Conservation (phyloP, 495 filamentous ascomycete genomes). For the Acidomyces sp. region DNA sequence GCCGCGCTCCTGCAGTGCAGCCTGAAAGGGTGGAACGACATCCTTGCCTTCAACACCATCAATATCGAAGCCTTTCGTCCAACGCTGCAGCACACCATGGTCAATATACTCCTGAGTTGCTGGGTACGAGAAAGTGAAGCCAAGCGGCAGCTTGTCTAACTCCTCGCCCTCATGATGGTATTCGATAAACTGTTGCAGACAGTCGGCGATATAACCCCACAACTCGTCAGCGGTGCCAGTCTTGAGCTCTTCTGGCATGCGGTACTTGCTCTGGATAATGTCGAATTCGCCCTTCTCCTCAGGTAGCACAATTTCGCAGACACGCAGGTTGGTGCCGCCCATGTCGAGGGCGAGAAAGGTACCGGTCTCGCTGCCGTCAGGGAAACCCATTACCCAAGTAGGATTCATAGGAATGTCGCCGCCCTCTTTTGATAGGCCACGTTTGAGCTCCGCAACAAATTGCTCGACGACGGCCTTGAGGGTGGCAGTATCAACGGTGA, state of each 20-base stretch:
- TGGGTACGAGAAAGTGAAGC: constrained; percentile 98
- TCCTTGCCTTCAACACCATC: constrained; percentile 88
- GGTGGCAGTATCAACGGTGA: constrained; percentile 63
- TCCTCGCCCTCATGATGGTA: constrained; percentile 65
- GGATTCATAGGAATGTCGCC: constrained; percentile 98
- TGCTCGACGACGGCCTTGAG: constrained; percentile 81
- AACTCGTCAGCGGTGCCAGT: constrained; percentile 81
- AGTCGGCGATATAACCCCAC: constrained; percentile 97
- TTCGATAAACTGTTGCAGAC: constrained; percentile 88
- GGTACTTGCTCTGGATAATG: constrained; percentile 97
- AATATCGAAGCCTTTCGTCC: constrained; percentile 99
- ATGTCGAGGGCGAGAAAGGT: constrained; percentile 92
- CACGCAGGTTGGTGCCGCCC: constrained; percentile 95
- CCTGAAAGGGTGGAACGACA: constrained; percentile 86
- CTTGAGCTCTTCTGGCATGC: constrained; percentile 91
- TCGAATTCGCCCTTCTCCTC: constrained; percentile 92
- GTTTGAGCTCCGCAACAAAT: constrained; percentile 66
- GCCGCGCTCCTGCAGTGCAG: constrained; percentile 61
- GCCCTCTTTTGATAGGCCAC: constrained; percentile 73
- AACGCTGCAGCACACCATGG: constrained; percentile 87
- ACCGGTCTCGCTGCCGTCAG: constrained; percentile 76
- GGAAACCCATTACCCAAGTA: constrained; percentile 93
- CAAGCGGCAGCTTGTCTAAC: constrained; percentile 59
- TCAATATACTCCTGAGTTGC: constrained; percentile 95
- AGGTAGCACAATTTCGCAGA: constrained; percentile 88